phyloP scores from a whole-genome alignment of 2,329 filamentous ascomycete species.

The Laburnicola sp. region DNA sequence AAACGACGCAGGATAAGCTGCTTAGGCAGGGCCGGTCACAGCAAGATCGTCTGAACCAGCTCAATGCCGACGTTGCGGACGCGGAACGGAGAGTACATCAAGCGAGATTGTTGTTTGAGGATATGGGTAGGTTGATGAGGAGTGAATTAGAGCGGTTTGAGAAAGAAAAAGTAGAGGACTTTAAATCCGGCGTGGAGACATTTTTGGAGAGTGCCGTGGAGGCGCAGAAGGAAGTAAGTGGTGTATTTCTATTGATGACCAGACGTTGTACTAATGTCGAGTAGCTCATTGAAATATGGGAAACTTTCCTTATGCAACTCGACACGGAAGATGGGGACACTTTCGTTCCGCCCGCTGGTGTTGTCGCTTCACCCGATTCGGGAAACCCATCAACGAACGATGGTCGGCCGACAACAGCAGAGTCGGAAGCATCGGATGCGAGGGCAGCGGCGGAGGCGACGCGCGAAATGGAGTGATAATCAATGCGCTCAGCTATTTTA shows the following conservation, averaged over 20 bases:
- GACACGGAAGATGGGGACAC: slow-evolving; percentile 79
- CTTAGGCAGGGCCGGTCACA: slow-evolving; percentile 92
- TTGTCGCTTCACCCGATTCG: slow-evolving; percentile 35
- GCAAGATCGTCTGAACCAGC: slow-evolving; percentile 90
- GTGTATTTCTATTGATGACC: neutral
- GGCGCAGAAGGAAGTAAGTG: slow-evolving; percentile 88
- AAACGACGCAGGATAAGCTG: slow-evolving; percentile 88
- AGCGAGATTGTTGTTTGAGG: slow-evolving; percentile 86
- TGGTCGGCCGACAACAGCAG: slow-evolving; percentile 17
- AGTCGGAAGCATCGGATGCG: slow-evolving; percentile 12
- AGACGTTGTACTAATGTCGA: slow-evolving; percentile 15
- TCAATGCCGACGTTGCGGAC: slow-evolving; percentile 91
- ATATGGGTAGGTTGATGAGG: slow-evolving; percentile 94
- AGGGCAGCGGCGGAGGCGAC: slow-evolving; percentile 14
- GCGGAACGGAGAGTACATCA: slow-evolving; percentile 92
- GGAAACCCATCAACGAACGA: slow-evolving; percentile 4
- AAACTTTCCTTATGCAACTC: slow-evolving; percentile 94
- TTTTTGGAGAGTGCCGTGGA: slow-evolving; percentile 96
- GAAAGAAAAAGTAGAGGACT: slow-evolving; percentile 96
- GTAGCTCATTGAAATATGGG: slow-evolving; percentile 85
- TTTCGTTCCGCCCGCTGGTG: slow-evolving; percentile 46
- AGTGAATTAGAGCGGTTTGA: slow-evolving; percentile 92
- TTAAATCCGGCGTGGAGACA: slow-evolving; percentile 97
- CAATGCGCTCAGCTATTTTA: neutral
- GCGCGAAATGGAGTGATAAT: slow-evolving; percentile 17